Percentiles rank a stretch among this genome's conserved stretches.
These are phyloP conservation scores for Gamsiella multidivaricata DNA, from an alignment of 192 early-diverging fungal genomes.

Conservation along the genomic window DNA sequence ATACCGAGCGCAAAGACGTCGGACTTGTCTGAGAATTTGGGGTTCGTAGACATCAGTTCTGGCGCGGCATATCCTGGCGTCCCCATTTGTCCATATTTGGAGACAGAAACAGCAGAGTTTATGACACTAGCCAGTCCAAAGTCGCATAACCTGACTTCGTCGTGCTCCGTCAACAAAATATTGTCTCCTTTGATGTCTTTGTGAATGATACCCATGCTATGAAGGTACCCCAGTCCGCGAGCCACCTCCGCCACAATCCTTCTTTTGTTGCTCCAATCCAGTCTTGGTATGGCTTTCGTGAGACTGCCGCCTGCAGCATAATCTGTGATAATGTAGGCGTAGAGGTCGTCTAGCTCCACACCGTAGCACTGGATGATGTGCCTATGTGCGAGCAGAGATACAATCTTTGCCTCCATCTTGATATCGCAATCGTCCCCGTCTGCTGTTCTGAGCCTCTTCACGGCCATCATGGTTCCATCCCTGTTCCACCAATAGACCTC, in stretches of 20 bases:
- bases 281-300: neutral
- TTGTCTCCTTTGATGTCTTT: constrained; percentile 35
- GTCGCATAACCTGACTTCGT: constrained; percentile 17
- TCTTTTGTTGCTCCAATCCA: constrained; percentile 12
- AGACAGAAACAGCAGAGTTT: neutral
- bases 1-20: neutral
- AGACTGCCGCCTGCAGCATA: constrained; percentile 17
- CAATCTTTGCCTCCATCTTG: neutral
- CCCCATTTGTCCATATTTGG: neutral
- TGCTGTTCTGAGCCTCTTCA: neutral
- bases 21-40: neutral
- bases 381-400: neutral
- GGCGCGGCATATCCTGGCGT: neutral
- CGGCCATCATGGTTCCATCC: neutral
- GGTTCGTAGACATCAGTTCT: neutral
- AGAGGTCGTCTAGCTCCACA: neutral
- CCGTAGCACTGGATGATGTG: constrained; percentile 17
- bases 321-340: constrained; percentile 3
- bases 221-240: constrained; percentile 29
- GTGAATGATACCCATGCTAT: constrained; percentile 25
- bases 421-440: neutral
- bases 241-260: constrained; percentile 20
- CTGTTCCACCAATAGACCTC: neutral
- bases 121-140: constrained; percentile 9
- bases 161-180: constrained; percentile 8